A percentile compares a stretch with the other conserved stretches of the same genome.
Conservation (phyloP, 108 stramenopile species). For the Fragilaria crotonensis region DNA sequence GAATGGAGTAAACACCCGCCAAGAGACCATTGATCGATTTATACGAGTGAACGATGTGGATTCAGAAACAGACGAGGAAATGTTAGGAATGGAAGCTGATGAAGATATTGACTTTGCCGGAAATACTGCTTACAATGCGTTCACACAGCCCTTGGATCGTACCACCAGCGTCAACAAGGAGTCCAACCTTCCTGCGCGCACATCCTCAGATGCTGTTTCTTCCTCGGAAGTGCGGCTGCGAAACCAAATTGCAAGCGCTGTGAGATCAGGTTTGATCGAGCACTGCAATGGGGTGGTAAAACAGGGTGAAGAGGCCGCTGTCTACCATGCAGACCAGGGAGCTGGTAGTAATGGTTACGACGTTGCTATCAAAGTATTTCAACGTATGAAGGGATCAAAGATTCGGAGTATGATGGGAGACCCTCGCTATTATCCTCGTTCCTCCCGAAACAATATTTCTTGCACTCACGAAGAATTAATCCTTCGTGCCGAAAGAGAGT, state of each 20-base stretch:
- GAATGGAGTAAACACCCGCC: no score
- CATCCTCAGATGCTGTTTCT: slow-evolving; percentile 48
- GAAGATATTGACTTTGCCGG: slow-evolving; percentile 15
- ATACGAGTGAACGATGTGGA: no score
- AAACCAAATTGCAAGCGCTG: slow-evolving; percentile 53
- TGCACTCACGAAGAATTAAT: slow-evolving; percentile 49
- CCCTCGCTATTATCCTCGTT: slow-evolving; percentile 40
- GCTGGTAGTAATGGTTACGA: slow-evolving; percentile 46
- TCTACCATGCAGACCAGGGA: slow-evolving; percentile 66
- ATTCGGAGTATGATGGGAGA: slow-evolving; percentile 59
- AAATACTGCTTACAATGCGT: slow-evolving; percentile 55
- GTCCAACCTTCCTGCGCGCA: slow-evolving; percentile 61
- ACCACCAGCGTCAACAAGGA: slow-evolving; percentile 56
- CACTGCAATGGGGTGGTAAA: slow-evolving; percentile 67
- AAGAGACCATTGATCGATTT: no score
- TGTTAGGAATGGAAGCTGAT: slow-evolving; percentile 11
- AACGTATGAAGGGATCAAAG: slow-evolving; percentile 67
- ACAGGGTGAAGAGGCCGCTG: slow-evolving; percentile 77
- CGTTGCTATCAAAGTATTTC: slow-evolving; percentile 82
- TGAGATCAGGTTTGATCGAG: slow-evolving; percentile 61
- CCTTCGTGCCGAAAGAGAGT: slow-evolving; percentile 81
- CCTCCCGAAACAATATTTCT: slow-evolving; percentile 27
- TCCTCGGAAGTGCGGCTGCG: slow-evolving; percentile 60
- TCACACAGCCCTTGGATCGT: slow-evolving; percentile 33
- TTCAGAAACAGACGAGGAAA: slow-evolving; percentile 1